phyloP scores from a whole-genome alignment of 805 yeast species.

The Candida adriatica region DNA sequence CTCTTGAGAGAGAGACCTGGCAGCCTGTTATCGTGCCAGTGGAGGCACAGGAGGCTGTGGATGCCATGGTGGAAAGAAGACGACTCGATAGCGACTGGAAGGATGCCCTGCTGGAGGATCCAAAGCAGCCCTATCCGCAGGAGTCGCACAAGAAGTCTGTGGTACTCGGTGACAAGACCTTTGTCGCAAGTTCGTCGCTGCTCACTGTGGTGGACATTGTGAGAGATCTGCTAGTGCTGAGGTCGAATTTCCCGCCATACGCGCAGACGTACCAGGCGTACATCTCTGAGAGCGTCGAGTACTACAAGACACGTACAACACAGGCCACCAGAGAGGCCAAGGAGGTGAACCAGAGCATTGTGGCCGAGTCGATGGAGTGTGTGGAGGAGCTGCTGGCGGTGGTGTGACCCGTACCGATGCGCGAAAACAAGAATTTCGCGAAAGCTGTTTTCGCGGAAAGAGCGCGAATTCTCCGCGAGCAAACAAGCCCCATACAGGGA shows the following conservation, averaged over 20 bases:
- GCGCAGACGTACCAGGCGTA: conserved; percentile 34
- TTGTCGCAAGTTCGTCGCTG: conserved; percentile 50
- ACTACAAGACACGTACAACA: conserved; percentile 41
- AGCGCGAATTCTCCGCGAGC: too few species aligned
- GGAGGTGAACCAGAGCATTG: conserved; percentile 31
- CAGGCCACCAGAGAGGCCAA: conserved; percentile 19
- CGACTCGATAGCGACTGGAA: conserved; percentile 47
- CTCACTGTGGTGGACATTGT: conserved; percentile 33
- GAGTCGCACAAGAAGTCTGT: conserved; percentile 30
- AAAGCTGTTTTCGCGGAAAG: too few species aligned
- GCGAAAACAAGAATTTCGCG: conserved; percentile 1
- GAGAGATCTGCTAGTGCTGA: conserved; percentile 49
- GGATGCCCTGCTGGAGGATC: conserved; percentile 15
- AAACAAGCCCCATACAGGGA: too few species aligned
- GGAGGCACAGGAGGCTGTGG: conserved; percentile 41
- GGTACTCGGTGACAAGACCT: conserved; percentile 47
- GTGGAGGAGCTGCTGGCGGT: conserved; percentile 28
- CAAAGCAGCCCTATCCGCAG: conserved; percentile 3
- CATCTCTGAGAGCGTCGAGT: conserved; percentile 38
- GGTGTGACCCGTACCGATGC: conserved; percentile 8
- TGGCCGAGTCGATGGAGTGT: conserved; percentile 37
- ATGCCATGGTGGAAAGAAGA: conserved; percentile 42
- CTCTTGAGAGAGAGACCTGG: conserved; percentile 73
- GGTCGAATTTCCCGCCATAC: conserved; percentile 46
- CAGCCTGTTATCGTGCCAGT: conserved; percentile 55